phyloP scores from a whole-genome alignment of 345 rosid species.

The Punica granatum region DNA sequence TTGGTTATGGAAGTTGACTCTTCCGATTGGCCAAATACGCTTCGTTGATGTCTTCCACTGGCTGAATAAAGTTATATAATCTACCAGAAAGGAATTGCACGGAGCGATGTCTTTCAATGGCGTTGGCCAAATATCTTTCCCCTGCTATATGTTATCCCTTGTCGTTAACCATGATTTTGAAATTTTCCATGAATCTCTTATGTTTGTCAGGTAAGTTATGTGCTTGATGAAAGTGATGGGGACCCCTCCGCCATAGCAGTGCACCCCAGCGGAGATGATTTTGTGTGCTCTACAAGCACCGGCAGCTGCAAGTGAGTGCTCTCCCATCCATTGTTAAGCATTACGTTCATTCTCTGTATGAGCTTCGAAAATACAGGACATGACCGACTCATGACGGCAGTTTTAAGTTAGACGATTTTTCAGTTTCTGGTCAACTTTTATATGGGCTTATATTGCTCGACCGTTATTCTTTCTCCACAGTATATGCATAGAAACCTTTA shows the following conservation, averaged over 20 bases:
- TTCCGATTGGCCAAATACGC: neutral
- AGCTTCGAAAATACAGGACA: neutral
- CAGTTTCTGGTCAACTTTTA: neutral
- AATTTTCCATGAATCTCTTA: slow-evolving; percentile 8
- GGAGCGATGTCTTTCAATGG: neutral
- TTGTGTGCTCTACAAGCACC: slow-evolving; percentile 70
- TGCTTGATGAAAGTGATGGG: slow-evolving; percentile 67
- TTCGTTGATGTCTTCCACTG: neutral
- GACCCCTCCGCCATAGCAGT: slow-evolving; percentile 57
- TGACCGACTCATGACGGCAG: neutral
- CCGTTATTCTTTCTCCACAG: neutral
- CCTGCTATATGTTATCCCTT: neutral
- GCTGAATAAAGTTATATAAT: too few relatives aligned
- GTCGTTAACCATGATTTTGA: neutral
- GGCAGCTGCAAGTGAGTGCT: slow-evolving; percentile 80
- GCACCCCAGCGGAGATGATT: slow-evolving; percentile 78
- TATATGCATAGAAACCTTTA: neutral
- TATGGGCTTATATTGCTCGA: neutral
- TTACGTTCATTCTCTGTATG: neutral
- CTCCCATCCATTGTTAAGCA: neutral
- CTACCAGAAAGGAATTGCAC: neutral
- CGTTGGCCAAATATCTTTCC: too few relatives aligned
- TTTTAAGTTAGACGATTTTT: neutral
- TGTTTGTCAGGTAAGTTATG: slow-evolving; percentile 40
- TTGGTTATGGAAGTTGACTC: neutral